A percentile compares a stretch with the other conserved stretches of the same genome.
These are phyloP conservation scores for Penicillium cosmopolitanum DNA, from an alignment of 495 filamentous ascomycete genomes.

Conservation along the genomic window DNA sequence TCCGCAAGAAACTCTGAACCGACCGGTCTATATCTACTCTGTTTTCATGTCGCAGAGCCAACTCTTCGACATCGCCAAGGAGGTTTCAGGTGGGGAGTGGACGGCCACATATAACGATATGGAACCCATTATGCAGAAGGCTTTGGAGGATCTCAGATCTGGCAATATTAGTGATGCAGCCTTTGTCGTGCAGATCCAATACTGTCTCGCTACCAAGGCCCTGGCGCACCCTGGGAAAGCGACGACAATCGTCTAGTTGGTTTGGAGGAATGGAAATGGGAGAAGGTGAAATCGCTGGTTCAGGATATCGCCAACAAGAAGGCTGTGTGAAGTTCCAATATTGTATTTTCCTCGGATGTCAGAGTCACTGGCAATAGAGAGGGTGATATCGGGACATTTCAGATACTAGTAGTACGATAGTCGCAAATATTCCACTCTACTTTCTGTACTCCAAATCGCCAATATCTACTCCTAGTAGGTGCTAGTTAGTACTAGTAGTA, in stretches of 20 bases:
- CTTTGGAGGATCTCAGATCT: conserved; percentile 21
- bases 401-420: too few species aligned
- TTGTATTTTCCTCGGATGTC: too few species aligned
- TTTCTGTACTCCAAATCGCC: not conserved
- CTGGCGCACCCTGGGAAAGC: conserved; percentile 24
- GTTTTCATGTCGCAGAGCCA: conserved; percentile 24
- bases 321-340: too few species aligned
- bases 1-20: conserved; percentile 14
- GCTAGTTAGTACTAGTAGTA: too few species aligned
- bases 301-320: conserved; percentile 3
- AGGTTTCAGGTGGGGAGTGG: conserved; percentile 21
- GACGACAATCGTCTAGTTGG: conserved; percentile 27
- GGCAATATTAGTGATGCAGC: conserved; percentile 19
- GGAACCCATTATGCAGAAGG: conserved; percentile 19
- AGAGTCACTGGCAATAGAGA: too few species aligned
- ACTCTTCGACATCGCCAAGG: conserved; percentile 14
- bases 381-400: too few species aligned
- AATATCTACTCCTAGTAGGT: not conserved
- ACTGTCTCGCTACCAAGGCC: conserved; percentile 21
- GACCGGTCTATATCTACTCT: conserved; percentile 21
- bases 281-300: conserved; percentile 19
- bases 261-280: conserved; percentile 16
- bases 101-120: conserved; percentile 14
- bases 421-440: not conserved
- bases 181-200: conserved; percentile 27